Evolutionary conservation across 1,284 basidiomycete species (phyloP), one percentile per base, ranked within the genome.

Genomic region (Ceratobasidium sp.): DNA sequence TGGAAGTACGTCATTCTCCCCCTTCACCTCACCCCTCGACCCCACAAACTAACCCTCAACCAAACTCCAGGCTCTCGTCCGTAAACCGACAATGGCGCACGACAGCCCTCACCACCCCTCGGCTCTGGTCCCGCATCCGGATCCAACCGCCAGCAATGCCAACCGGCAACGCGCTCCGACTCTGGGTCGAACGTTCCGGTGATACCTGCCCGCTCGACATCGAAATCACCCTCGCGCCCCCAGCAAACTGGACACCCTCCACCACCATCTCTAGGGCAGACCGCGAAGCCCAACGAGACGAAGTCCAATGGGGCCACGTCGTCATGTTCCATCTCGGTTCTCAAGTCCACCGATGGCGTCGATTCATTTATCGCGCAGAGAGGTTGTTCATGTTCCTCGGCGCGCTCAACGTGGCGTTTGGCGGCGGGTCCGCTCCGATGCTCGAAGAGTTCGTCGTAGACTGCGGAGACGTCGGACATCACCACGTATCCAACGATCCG

Each of bases 141-240:
- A 88, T 94, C 60, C 86, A 91, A 70, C 93, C 93, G 20, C 91
- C 89, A 26, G 91, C 90, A 79, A 87, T 89, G 63, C 87, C 91
- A 20, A 92, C 92, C 46, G 89, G 93, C n/a, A 93, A 94, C 82
- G 93, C 91, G 15, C 89, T 94, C 68, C 90, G 93, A 3, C 87
- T 94, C 15, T 94, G 93, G 93, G 87, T 94, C 0, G 93, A 94
- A 83, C 91, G 93, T 26, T 92, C 93, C 10, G 93, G 93, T 2
- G 86, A 87, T 76, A 87, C 84, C 2, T 89, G 91, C 12, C 91
- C 93, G 4, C 87, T 94, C 13, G 93, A 94, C 83, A 93, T 94
- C 79, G 92, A 94, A 82, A 93, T 94, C 69, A 91, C 90, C 83
- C 85, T 94, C 51, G 73, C 69, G 55, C 90, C 77, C 3, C 79